These are phyloP conservation scores for Coniferiporia weirii DNA, from an alignment of 1,284 basidiomycete species.

Conservation along the genomic window DNA sequence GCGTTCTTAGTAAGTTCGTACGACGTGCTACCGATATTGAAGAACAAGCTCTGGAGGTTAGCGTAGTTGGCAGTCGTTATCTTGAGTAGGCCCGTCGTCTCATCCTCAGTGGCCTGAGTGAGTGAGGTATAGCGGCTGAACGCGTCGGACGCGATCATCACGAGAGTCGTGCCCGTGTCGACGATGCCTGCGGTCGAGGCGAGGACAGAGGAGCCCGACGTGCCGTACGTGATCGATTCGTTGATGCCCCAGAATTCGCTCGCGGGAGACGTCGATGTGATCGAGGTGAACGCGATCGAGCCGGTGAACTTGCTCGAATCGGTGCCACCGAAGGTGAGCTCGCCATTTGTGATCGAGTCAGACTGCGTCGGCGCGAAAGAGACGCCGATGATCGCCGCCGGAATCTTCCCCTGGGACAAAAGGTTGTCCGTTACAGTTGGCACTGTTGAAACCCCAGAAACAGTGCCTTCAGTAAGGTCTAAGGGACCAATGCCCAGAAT, in stretches of 20 bases:
- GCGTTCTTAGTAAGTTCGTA: slow-evolving; percentile 21
- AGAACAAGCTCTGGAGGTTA: slow-evolving; percentile 18
- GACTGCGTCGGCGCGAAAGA: slow-evolving; percentile 21
- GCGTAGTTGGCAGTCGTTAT: slow-evolving; percentile 10
- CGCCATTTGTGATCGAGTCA: slow-evolving; percentile 18
- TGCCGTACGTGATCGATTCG: slow-evolving; percentile 17
- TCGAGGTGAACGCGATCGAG: slow-evolving; percentile 16
- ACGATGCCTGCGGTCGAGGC: not conserved
- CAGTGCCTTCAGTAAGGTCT: slow-evolving; percentile 26
- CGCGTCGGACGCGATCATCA: slow-evolving; percentile 16
- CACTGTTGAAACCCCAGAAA: slow-evolving; percentile 21
- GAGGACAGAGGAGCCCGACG: not conserved
- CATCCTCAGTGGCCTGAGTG: slow-evolving; percentile 14
- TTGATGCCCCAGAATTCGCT: slow-evolving; percentile 5
- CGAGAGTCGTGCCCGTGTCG: slow-evolving; percentile 16
- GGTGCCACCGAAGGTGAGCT: slow-evolving; percentile 23
- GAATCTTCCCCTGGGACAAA: slow-evolving; percentile 19
- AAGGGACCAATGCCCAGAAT: slow-evolving; percentile 19
- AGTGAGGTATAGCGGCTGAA: slow-evolving; percentile 1
- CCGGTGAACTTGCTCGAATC: slow-evolving; percentile 18
- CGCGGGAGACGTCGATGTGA: slow-evolving; percentile 27
- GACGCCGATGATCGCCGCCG: slow-evolving; percentile 20
- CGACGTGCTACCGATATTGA: slow-evolving; percentile 17
- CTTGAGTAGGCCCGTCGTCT: slow-evolving; percentile 17
- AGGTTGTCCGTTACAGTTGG: slow-evolving; percentile 25